phyloP scores from a whole-genome alignment of 805 yeast genomes.

The Candida germanica region DNA sequence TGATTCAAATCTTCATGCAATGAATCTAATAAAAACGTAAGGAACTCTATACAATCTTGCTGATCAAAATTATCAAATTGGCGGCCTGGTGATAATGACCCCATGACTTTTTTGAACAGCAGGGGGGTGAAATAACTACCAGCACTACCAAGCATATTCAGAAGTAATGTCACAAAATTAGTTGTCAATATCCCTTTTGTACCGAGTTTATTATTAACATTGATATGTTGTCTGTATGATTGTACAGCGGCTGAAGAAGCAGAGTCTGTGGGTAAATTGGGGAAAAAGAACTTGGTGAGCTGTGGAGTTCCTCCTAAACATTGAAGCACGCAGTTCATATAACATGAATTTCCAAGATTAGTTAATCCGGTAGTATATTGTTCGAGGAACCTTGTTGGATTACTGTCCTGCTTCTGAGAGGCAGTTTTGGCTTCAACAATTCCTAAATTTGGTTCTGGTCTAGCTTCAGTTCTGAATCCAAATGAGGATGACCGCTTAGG shows the following conservation, averaged over 20 bases:
- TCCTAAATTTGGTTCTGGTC: neutral
- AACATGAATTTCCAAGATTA: slow-evolving; percentile 88
- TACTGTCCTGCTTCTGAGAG: slow-evolving; percentile 1
- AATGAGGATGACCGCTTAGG: too few relatives aligned
- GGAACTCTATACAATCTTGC: slow-evolving; percentile 83
- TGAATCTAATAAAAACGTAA: slow-evolving; percentile 70
- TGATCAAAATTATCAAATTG: slow-evolving; percentile 68
- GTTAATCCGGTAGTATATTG: slow-evolving; percentile 65
- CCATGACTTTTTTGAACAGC: slow-evolving; percentile 64
- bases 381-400: slow-evolving; percentile 19
- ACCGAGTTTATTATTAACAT: slow-evolving; percentile 70
- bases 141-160: slow-evolving; percentile 48
- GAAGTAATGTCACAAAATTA: slow-evolving; percentile 59
- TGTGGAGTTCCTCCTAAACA: slow-evolving; percentile 74
- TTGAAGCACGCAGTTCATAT: slow-evolving; percentile 88
- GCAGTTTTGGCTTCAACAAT: neutral
- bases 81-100: slow-evolving; percentile 55
- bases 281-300: slow-evolving; percentile 58
- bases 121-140: slow-evolving; percentile 54
- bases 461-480: too few relatives aligned
- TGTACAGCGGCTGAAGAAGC: slow-evolving; percentile 28
- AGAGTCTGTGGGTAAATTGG: slow-evolving; percentile 17
- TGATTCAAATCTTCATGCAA: slow-evolving; percentile 84
- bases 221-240: slow-evolving; percentile 63
- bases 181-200: slow-evolving; percentile 76